Conservation (phyloP, 2,329 filamentous ascomycete genomes). For the Diplodia sapinea region DNA sequence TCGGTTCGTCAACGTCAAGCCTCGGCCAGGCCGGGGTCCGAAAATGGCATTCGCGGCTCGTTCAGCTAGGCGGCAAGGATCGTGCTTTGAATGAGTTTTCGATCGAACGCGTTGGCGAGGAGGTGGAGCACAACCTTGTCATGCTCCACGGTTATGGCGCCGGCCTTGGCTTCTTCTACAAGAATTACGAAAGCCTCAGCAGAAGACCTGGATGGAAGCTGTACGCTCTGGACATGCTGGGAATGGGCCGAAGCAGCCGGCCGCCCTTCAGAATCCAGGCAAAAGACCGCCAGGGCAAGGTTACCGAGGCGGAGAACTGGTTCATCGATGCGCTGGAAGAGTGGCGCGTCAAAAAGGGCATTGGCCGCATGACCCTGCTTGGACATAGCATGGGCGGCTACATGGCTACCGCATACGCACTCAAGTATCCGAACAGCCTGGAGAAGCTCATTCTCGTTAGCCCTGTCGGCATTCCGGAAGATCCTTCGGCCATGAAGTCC, state of each 20-base stretch:
- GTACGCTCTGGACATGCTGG: constrained; percentile 89
- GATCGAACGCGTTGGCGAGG: constrained; percentile 80
- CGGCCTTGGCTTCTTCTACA: constrained; percentile 96
- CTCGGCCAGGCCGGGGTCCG: constrained; percentile 83
- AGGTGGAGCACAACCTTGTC: constrained; percentile 83
- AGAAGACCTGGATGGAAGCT: constrained; percentile 82
- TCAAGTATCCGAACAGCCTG: constrained; percentile 92
- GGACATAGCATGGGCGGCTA: constrained; percentile 96
- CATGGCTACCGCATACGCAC: constrained; percentile 91
- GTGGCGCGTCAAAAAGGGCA: constrained; percentile 85
- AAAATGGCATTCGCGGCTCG: constrained; percentile 84
- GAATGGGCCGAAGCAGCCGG: constrained; percentile 87
- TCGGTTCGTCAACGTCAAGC: constrained; percentile 47
- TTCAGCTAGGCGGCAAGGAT: constrained; percentile 82
- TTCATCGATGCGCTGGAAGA: constrained; percentile 96
- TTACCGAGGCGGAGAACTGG: constrained; percentile 89
- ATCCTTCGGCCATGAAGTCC: constrained; percentile 84
- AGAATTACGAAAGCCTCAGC: constrained; percentile 90
- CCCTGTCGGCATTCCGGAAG: constrained; percentile 91
- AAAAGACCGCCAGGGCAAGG: constrained; percentile 79
- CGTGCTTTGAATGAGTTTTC: constrained; percentile 91
- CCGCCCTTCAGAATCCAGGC: constrained; percentile 84
- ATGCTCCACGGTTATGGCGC: constrained; percentile 98
- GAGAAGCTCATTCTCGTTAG: constrained; percentile 97
- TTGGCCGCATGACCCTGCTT: constrained; percentile 90